These are phyloP conservation scores for Heracleum sosnowskyi DNA, from an alignment of 129 eudicot species.

Conservation along the genomic window DNA sequence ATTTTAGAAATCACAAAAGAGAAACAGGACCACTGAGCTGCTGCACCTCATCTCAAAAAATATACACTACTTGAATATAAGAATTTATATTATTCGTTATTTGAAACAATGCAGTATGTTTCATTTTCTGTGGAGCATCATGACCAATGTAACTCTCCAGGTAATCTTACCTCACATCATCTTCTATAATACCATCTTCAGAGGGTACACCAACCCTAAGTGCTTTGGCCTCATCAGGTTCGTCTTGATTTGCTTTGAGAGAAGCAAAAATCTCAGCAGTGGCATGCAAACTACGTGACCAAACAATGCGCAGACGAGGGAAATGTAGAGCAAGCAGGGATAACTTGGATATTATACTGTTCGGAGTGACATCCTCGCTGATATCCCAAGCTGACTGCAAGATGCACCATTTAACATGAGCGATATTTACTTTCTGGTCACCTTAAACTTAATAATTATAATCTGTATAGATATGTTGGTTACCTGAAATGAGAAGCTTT, in stretches of 20 bases:
- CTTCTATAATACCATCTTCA: slow-evolving; percentile 82
- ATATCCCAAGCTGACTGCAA: slow-evolving; percentile 86
- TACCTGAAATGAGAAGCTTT: slow-evolving; percentile 96
- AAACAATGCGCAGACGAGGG: slow-evolving; percentile 84
- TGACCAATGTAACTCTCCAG: not conserved
- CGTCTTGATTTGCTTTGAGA: slow-evolving; percentile 86
- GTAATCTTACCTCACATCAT: slow-evolving; percentile 61
- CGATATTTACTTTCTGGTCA: not conserved
- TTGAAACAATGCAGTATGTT: not conserved
- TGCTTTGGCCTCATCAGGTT: slow-evolving; percentile 94
- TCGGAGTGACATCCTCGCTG: slow-evolving; percentile 79
- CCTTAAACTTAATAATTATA: not conserved
- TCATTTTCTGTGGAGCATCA: not conserved
- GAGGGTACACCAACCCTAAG: slow-evolving; percentile 94
- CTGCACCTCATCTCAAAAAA: not conserved
- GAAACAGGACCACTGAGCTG: not conserved
- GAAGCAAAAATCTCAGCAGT: slow-evolving; percentile 92
- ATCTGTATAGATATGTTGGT: not conserved
- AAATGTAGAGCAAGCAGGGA: slow-evolving; percentile 82
- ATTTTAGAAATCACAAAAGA: not conserved
- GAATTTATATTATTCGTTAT: not conserved
- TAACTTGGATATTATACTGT: slow-evolving; percentile 76
- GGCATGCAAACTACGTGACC: slow-evolving; percentile 99
- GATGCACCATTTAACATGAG: slow-evolving; percentile 6
- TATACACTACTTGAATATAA: not conserved